Base-by-base conservation (phyloP, 2,329 filamentous ascomycete species). In the Xylariaceae sp. region DNA sequence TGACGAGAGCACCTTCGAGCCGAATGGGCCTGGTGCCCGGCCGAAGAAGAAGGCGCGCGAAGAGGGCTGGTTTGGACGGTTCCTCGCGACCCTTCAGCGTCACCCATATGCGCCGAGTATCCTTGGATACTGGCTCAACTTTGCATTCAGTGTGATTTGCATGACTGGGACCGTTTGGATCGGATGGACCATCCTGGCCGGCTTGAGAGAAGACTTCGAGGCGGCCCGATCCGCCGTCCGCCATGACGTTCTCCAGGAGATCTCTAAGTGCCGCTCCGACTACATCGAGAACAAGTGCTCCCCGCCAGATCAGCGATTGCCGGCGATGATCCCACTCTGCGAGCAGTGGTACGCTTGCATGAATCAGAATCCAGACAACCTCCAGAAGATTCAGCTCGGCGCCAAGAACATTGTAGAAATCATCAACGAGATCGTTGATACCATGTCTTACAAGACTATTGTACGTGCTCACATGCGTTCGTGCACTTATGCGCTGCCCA, bases 361-460 rank as follows among this genome's bases (percentile, higher is more conserved):
- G 90, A 86, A 87, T 65, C 85, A 88, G 65, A 90, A 97, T 69
- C 87, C 92, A 0, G 81, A 86, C 50, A 85, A 85, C 58, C 85
- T 96, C 58, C 92, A 90, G 65, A 82, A 88, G 44, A 88, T 93
- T 48, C 88, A 87, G 68, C 85, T 96, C 45, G 90, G 88, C 15
- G 92, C 91, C 4, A 88, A 90, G 70, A 94, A 92, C 30, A 89
- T 97, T 71, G 93, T 93, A 0, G 86, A 91, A 70, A 96, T 99
- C 47, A 88, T 97, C 74, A 97, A 97, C 72, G 88, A 88, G 68
- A 97, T 97, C 73, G 87, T 96, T 3, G 91, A 96, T 67, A 87
- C 90, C 4, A 92, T 97, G 73, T 91, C 88, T 64, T 88, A 90
- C 74, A 97, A 97, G 74, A 80, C 82, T 8, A 82, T 81, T 76